phyloP scores from a whole-genome alignment of 2,329 filamentous ascomycete species.

The Stenocarpella maydis region DNA sequence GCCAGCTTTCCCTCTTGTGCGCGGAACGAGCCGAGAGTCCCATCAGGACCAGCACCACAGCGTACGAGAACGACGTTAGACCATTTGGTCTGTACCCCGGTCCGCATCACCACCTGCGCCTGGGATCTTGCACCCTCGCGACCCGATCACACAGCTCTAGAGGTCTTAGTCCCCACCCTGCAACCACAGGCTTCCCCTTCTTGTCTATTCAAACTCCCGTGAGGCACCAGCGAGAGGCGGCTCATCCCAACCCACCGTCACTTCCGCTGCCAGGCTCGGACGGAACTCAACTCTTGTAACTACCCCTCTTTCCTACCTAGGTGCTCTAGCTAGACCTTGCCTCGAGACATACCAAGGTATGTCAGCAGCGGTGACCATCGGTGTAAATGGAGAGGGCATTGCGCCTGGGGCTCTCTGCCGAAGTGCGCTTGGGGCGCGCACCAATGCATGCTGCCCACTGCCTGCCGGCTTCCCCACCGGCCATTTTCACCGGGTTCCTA shows the following conservation, averaged over 20 bases:
- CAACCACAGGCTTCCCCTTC: conserved; percentile 9
- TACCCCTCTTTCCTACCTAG: conserved; percentile 35
- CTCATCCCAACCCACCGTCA: not conserved
- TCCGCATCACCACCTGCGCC: conserved; percentile 16
- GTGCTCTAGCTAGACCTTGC: conserved; percentile 25
- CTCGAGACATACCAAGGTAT: not conserved
- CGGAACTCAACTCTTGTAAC: conserved; percentile 28
- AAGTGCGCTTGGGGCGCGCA: conserved; percentile 27
- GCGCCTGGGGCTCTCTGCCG: conserved; percentile 28
- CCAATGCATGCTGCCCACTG: conserved; percentile 31
- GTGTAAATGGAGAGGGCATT: conserved; percentile 24
- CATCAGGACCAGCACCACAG: conserved; percentile 10
- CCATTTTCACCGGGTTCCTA: conserved; percentile 31
- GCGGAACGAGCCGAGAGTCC: conserved; percentile 17
- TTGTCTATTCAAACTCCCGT: conserved; percentile 26
- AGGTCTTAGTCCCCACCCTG: conserved; percentile 28
- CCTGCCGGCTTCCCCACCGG: conserved; percentile 28
- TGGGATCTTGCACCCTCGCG: conserved; percentile 16
- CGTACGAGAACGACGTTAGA: conserved; percentile 8
- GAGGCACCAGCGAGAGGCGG: conserved; percentile 7
- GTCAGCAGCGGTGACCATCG: conserved; percentile 22
- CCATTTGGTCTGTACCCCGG: conserved; percentile 10
- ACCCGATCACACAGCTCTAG: conserved; percentile 11
- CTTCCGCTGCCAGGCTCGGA: conserved; percentile 9
- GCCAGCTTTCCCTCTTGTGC: not conserved